phyloP scores from a whole-genome alignment of 2,329 filamentous ascomycete species.

The Aspergillus tubingensis region DNA sequence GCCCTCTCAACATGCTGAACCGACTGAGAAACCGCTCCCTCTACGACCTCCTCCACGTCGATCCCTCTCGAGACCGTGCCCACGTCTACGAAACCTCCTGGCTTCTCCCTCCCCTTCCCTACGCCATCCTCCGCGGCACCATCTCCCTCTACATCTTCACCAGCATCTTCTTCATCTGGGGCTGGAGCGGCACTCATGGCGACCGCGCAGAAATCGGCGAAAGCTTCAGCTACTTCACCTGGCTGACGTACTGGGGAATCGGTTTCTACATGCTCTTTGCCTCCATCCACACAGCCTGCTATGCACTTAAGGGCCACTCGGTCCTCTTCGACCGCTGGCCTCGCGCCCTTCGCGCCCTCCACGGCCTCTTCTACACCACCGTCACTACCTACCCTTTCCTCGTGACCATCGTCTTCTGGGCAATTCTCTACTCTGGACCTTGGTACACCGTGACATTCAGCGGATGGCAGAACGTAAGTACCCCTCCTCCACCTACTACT shows the following conservation, averaged over 20 bases:
- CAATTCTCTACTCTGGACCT: conserved; percentile 54
- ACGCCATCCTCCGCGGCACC: conserved; percentile 59
- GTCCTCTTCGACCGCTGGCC: conserved; percentile 62
- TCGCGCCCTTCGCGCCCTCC: conserved; percentile 63
- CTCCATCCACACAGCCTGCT: conserved; percentile 68
- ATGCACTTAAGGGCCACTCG: conserved; percentile 57
- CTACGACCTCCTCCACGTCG: conserved; percentile 34
- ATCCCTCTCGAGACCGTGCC: conserved; percentile 46
- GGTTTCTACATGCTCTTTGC: conserved; percentile 75
- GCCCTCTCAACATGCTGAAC: conserved; percentile 19
- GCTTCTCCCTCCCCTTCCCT: conserved; percentile 66
- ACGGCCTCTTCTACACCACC: conserved; percentile 65
- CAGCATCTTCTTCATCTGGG: conserved; percentile 69
- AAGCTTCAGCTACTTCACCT: conserved; percentile 80
- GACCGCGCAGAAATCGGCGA: conserved; percentile 51
- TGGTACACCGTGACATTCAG: conserved; percentile 57
- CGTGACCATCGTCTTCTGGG: conserved; percentile 73
- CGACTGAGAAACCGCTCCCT: conserved; percentile 12
- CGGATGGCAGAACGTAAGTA: conserved; percentile 54
- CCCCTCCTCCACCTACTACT: conserved; percentile 5
- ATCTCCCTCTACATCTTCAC: conserved; percentile 63
- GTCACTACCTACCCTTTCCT: conserved; percentile 66
- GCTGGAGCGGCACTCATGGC: conserved; percentile 61
- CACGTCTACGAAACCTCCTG: conserved; percentile 79
- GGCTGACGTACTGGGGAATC: conserved; percentile 78